Evolutionary conservation across 257 asterid species (phyloP), one percentile per base, ranked within the genome.

Genomic region (Solanum bulbocastanum): DNA sequence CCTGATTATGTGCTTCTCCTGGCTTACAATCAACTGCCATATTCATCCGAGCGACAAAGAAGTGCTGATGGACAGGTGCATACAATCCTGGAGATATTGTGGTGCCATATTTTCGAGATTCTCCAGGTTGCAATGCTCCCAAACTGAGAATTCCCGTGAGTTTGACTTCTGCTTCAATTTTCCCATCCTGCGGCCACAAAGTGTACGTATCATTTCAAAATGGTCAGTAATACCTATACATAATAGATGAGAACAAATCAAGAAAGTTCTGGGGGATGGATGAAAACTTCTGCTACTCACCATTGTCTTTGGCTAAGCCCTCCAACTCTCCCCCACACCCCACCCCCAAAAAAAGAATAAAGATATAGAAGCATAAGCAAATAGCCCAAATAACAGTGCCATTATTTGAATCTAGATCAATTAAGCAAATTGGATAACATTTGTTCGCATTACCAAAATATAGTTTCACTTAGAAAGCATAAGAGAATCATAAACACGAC

Each of bases 1-100:
- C 99, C 98, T 97, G 99, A 91, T 96, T 97, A 92, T 93, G 94
- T 86, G 92, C 93, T 91, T 97, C 99, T 81, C 98, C 99, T 87
- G 99, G 97, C 86, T 93, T 97, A 87, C 96, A 94, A 90, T 97
- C 99, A 42, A 97, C 98, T 22, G 98, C 90, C 99, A 97, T 97
- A 90, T 97, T 98, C 99, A 97, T 92, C 62, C 99, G 99, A 86
- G 99, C 98, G 89, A 97, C 99, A 88, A 97, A 96, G 89, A 97
- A 97, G 91, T 97, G 98, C 86, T 97, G 99, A 92, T 97, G 99
- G 62, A 97, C 98, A 30, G 99, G 99, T 44, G 99, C 99, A 90
- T 97, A 97, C 78, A 97, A 88, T 71, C 99, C 99, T 16, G 99
- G 97, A 39, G 98, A 98, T 92, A 97, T 96, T 56, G 95, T 94